Evolutionary conservation across 2,329 filamentous ascomycete species (phyloP), one percentile per base, ranked within the genome.

Genomic region (Xylariales sp.): DNA sequence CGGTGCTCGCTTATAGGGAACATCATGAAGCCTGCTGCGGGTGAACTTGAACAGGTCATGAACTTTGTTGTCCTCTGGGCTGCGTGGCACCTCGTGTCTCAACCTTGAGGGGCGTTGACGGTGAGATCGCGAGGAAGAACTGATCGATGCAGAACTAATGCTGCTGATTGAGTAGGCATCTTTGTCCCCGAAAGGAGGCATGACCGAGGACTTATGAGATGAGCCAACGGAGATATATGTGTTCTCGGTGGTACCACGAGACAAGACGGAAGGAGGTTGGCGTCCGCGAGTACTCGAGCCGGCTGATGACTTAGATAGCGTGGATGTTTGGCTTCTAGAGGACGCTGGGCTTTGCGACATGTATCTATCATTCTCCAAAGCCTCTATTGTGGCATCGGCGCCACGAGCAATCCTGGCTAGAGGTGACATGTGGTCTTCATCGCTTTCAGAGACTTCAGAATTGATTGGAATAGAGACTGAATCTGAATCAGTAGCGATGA

Each of bases 1-100:
- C 12, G 80, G 73, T 1, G 82, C 78, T 33, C 84, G 79, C 51
- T 84, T 82, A 56, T 94, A 95, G 0, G 87, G 83, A 4, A 96
- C 78, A 46, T 95, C 88, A 44, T 78, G 85, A 6, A 97, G 69
- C 13, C 90, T 80, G 29, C 83, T 83, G 38, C 87, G 82, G 4
- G 85, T 91, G 53, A 83, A 91, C 21, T 89, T 88, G 65, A 97
- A 96, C 1, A 97, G 68, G 47, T 96, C 90, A 40, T 83, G 66
- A 4, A 83, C 70, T 43, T 78, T 79, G 45, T 75, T 73, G 8
- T 90, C 85, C 20, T 88, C 78, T 1, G 89, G 87, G 49, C 86
- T 94, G 23, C 81, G 76, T 2, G 88, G 70, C 2, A 95, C 74
- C 55, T 96, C 88, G 49, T 94, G 82, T 19, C 88, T 79, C 33